Percentiles rank a stretch among this genome's conserved stretches.
phyloP scores from a whole-genome alignment of 306 rosid genomes.

The Oxytropis ochrocephala region DNA sequence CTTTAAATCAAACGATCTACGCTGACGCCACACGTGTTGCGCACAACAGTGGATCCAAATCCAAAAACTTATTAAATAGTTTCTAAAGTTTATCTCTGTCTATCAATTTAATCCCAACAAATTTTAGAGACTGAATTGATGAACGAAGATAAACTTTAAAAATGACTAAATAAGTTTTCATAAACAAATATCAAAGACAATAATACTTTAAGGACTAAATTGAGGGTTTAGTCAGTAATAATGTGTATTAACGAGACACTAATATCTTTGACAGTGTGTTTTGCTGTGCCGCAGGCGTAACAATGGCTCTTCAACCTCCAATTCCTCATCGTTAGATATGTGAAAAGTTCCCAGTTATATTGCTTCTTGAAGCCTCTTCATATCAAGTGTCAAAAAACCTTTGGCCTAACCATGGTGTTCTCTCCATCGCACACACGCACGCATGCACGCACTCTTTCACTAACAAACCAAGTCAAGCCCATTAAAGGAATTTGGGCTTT shows the following conservation, averaged over 20 bases:
- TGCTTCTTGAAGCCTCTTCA: slow-evolving; percentile 50
- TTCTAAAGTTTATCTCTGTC: too few species aligned
- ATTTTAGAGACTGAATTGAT: too few species aligned
- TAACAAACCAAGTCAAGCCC: slow-evolving; percentile 38
- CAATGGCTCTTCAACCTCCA: slow-evolving; percentile 73
- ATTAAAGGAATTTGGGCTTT: slow-evolving; percentile 42
- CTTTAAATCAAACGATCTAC: too few species aligned
- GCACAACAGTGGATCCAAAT: too few species aligned
- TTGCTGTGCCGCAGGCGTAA: slow-evolving; percentile 99
- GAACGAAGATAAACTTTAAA: too few species aligned
- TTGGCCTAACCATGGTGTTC: slow-evolving; percentile 98
- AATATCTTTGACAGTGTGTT: slow-evolving; percentile 98
- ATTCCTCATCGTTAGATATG: slow-evolving; percentile 79
- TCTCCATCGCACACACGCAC: slow-evolving; percentile 32
- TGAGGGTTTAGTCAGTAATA: too few species aligned
- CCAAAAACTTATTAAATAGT: too few species aligned
- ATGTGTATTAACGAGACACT: slow-evolving; percentile 32
- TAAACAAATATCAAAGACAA: too few species aligned
- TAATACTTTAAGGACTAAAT: too few species aligned
- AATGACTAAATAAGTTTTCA: too few species aligned
- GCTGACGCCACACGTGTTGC: too few species aligned
- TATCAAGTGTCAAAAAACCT: slow-evolving; percentile 25
- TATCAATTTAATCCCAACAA: too few species aligned
- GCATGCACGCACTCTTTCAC: slow-evolving; percentile 33
- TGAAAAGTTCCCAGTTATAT: slow-evolving; percentile 35